A percentile compares a stretch with the other conserved stretches of the same genome.
Evolutionary conservation across 768 basidiomycete genomes (phyloP).

Genomic region (Podaxis pistillaris): DNA sequence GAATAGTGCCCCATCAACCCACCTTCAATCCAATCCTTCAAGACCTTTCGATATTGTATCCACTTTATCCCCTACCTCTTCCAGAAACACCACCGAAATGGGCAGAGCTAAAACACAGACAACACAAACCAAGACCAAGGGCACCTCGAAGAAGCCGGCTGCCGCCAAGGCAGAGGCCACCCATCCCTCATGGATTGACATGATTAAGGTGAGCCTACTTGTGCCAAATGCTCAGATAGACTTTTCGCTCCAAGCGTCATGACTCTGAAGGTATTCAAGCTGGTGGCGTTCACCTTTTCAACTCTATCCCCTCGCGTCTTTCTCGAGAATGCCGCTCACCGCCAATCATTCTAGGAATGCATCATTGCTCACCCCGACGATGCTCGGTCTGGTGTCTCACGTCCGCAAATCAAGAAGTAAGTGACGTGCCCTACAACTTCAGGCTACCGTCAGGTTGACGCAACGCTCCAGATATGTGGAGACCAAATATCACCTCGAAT

Average conservation of each 20-base stretch:
- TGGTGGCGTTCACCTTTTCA: background rate
- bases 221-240: background rate
- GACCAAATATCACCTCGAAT: constrained; percentile 76
- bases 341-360: constrained; percentile 61
- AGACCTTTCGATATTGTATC: background rate
- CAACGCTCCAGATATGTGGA: constrained; percentile 67
- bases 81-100: constrained; percentile 25
- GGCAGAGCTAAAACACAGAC: constrained; percentile 35
- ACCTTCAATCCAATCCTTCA: constrained; percentile 10
- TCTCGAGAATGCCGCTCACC: constrained; percentile 14
- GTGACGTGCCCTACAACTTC: constrained; percentile 6
- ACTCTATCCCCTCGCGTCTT: constrained; percentile 3
- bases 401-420: constrained; percentile 93
- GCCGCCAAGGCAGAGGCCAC: constrained; percentile 41
- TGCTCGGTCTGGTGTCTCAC: constrained; percentile 80
- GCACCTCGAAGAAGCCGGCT: constrained; percentile 45
- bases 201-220: constrained; percentile 67
- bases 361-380: constrained; percentile 73
- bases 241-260: background rate
- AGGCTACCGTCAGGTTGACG: constrained; percentile 17
- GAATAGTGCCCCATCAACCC: constrained; percentile 20
- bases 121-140: constrained; percentile 21
- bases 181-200: constrained; percentile 68
- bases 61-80: constrained; percentile 1
- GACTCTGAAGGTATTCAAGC: background rate